These are phyloP conservation scores for Isabelozyma gotoi DNA, from an alignment of 805 yeast genomes.

Conservation along the genomic window DNA sequence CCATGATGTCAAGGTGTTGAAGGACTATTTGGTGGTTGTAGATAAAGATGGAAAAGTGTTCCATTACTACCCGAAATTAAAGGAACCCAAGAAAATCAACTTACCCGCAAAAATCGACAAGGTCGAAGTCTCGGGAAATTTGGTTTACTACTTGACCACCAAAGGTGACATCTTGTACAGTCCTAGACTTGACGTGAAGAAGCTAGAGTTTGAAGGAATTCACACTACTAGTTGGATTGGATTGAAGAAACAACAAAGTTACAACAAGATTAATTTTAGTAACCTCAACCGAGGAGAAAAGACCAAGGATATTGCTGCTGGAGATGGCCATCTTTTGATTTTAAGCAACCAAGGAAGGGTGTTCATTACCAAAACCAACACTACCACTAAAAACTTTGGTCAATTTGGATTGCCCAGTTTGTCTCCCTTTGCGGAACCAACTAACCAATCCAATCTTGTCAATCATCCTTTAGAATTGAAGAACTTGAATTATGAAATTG, in stretches of 20 bases:
- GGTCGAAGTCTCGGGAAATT: slow-evolving; percentile 51
- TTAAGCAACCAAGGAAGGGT: slow-evolving; percentile 60
- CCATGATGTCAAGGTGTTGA: slow-evolving; percentile 54
- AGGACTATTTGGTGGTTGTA: slow-evolving; percentile 54
- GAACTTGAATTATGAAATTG: slow-evolving; percentile 52
- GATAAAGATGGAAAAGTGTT: slow-evolving; percentile 69
- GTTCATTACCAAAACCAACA: slow-evolving; percentile 61
- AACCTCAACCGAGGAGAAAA: slow-evolving; percentile 26
- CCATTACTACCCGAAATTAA: slow-evolving; percentile 60
- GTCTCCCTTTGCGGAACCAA: slow-evolving; percentile 57
- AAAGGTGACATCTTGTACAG: slow-evolving; percentile 36
- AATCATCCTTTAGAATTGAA: slow-evolving; percentile 48
- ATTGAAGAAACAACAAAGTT: slow-evolving; percentile 3
- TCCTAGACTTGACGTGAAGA: slow-evolving; percentile 21
- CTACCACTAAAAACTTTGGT: slow-evolving; percentile 51
- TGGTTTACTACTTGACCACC: slow-evolving; percentile 40
- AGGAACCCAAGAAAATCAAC: slow-evolving; percentile 19
- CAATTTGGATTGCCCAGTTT: slow-evolving; percentile 80
- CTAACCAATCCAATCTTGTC: slow-evolving; percentile 14
- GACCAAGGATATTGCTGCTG: slow-evolving; percentile 52
- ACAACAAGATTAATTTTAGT: slow-evolving; percentile 8
- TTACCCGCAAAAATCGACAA: slow-evolving; percentile 28
- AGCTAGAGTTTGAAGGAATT: slow-evolving; percentile 12
- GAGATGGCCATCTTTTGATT: slow-evolving; percentile 68
- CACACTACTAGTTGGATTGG: slow-evolving; percentile 24